phyloP scores from a whole-genome alignment of 768 basidiomycete species.

The Candolleomyces eurysporus region DNA sequence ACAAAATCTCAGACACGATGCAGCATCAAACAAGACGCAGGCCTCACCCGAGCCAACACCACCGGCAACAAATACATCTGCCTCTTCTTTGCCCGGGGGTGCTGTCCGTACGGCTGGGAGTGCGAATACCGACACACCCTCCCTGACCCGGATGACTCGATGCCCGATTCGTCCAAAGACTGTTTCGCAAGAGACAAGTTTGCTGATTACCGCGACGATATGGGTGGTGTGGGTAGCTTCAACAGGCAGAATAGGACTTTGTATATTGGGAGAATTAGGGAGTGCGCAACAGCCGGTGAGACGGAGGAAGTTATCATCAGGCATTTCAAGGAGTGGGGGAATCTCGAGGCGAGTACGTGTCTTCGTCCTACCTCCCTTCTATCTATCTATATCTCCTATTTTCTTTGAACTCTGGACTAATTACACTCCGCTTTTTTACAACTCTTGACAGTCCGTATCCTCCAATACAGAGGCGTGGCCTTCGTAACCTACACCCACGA shows the following conservation, averaged over 20 bases:
- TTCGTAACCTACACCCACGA: slow-evolving; percentile 95
- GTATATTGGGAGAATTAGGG: slow-evolving; percentile 92
- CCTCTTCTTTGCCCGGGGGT: slow-evolving; percentile 93
- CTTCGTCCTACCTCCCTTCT: neutral
- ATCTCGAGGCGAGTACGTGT: slow-evolving; percentile 83
- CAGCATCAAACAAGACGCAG: slow-evolving; percentile 82
- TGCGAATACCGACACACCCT: slow-evolving; percentile 94
- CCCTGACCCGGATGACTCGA: slow-evolving; percentile 61
- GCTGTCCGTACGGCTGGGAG: slow-evolving; percentile 98
- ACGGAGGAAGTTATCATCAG: slow-evolving; percentile 87
- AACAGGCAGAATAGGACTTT: slow-evolving; percentile 91
- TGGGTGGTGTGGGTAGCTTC: slow-evolving; percentile 99
- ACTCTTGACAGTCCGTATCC: slow-evolving; percentile 65
- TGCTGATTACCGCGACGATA: slow-evolving; percentile 95
- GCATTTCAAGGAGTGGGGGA: slow-evolving; percentile 96
- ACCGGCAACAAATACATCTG: slow-evolving; percentile 92
- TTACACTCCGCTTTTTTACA: slow-evolving; percentile 3
- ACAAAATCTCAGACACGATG: slow-evolving; percentile 92
- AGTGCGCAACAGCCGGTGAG: slow-evolving; percentile 83
- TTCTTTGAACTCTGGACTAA: neutral
- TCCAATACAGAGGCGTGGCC: slow-evolving; percentile 93
- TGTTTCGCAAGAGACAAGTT: slow-evolving; percentile 98
- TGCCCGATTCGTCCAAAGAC: slow-evolving; percentile 93
- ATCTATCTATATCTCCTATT: neutral
- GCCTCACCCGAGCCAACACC: slow-evolving; percentile 92